Conservation (phyloP, 2,329 filamentous ascomycete genomes). For the Cordyceps militaris region DNA sequence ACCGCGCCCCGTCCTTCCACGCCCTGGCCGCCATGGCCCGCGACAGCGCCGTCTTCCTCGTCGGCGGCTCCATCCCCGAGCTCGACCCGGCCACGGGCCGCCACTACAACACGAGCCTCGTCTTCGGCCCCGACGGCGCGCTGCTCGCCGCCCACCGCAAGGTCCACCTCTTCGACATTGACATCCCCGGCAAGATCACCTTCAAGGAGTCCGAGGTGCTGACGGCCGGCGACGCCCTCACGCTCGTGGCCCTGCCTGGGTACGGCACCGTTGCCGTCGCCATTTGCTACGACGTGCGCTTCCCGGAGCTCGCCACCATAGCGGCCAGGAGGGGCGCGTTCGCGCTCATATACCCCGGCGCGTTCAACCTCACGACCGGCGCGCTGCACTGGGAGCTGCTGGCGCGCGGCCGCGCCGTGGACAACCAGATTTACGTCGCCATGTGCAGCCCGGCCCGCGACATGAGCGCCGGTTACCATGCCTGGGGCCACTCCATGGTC, state of each 20-base stretch:
- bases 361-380: slow-evolving; percentile 92
- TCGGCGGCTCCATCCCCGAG: slow-evolving; percentile 92
- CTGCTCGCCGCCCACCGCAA: slow-evolving; percentile 87
- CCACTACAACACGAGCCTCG: slow-evolving; percentile 86
- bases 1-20: slow-evolving; percentile 76
- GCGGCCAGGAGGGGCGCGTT: slow-evolving; percentile 84
- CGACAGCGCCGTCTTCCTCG: slow-evolving; percentile 71
- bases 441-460: slow-evolving; percentile 88
- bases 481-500: slow-evolving; percentile 87
- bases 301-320: slow-evolving; percentile 87
- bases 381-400: slow-evolving; percentile 85
- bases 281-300: slow-evolving; percentile 97
- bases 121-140: slow-evolving; percentile 71
- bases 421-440: slow-evolving; percentile 92
- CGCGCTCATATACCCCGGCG: slow-evolving; percentile 85
- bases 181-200: slow-evolving; percentile 89
- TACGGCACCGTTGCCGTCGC: slow-evolving; percentile 83
- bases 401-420: slow-evolving; percentile 74
- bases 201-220: slow-evolving; percentile 90
- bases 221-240: slow-evolving; percentile 75
- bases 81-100: slow-evolving; percentile 49
- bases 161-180: slow-evolving; percentile 94
- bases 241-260: slow-evolving; percentile 76
- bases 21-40: slow-evolving; percentile 73
- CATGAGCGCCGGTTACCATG: slow-evolving; percentile 65